These are phyloP conservation scores for Claviceps africana DNA, from an alignment of 2,329 filamentous ascomycete species.

Conservation along the genomic window DNA sequence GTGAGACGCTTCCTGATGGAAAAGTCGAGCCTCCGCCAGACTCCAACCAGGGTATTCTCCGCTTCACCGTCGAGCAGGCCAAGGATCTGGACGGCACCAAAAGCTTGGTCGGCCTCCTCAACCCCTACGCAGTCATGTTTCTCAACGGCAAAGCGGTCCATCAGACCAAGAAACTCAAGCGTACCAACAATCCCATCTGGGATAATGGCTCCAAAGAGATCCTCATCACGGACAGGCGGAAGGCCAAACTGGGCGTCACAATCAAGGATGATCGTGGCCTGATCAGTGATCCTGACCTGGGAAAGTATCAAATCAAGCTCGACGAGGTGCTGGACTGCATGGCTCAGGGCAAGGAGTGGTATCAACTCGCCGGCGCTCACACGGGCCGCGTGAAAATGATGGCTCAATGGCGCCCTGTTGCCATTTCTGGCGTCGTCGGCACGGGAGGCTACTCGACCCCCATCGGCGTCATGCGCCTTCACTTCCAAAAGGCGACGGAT, in stretches of 20 bases:
- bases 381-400: constrained; percentile 80
- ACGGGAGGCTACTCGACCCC: constrained; percentile 85
- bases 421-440: constrained; percentile 63
- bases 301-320: constrained; percentile 88
- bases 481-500: constrained; percentile 71
- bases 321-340: constrained; percentile 86
- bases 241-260: constrained; percentile 76
- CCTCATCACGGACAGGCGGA: constrained; percentile 84
- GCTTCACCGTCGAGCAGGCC: constrained; percentile 86
- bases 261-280: constrained; percentile 94
- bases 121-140: constrained; percentile 76
- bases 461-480: constrained; percentile 87
- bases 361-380: constrained; percentile 67
- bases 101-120: constrained; percentile 81
- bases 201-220: constrained; percentile 86
- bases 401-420: constrained; percentile 90
- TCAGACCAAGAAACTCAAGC: constrained; percentile 80
- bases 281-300: constrained; percentile 66
- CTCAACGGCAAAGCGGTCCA: constrained; percentile 90
- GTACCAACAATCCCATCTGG: constrained; percentile 96
- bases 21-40: constrained; percentile 70
- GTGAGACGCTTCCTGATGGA: constrained; percentile 58
- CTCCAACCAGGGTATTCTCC: constrained; percentile 82
- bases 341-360: constrained; percentile 93
- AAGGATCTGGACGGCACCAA: constrained; percentile 90